Evolutionary conservation across 768 basidiomycete genomes (phyloP), one percentile per base, ranked within the genome.

Genomic region (Coprinopsis strossmayeri): DNA sequence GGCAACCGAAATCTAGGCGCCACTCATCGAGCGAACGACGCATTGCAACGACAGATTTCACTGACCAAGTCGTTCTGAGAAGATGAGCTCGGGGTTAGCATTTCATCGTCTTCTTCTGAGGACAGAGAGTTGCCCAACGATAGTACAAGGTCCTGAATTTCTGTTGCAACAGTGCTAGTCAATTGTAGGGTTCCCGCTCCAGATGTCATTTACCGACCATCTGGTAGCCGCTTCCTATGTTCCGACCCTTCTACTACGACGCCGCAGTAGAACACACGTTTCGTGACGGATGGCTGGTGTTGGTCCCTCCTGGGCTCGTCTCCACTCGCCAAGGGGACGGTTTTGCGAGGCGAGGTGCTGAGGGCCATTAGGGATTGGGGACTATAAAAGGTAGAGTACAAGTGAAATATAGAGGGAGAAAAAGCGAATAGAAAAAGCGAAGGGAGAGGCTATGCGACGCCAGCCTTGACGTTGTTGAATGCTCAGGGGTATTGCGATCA

Each of bases 181-280:
- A 41, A 50, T 46, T 34, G 30, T 27, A 17, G 23, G 46, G 35
- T 53, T 30, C 37, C 49, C 27, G 26, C 34, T 46, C 25, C 34
- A 41, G 28, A 46, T 10, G 17, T 24, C 21, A 41, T 39, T 39
- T 64, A 59, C 62, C 32, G 48, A 82, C 87, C 87, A 64, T 82
- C 79, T 32, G 81, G 75, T 43, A 88, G 74, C 50, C 79, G 73
- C 56, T 71, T 77, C 4, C 84, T 86, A 54, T 78, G 74, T 54
- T 85, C 84, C 32, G 85, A 81, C 45, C 81, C 82, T 67, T 96
- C 91, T 25, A 95, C 84, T 12, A 95, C 88, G 17, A 95, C 87
- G 37, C 88, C 89, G 60, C 87, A 90, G 61, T 87, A 87, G 64
- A 94, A 95, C 21, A 84, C 87, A 61, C 92, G 85, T 62, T 77